phyloP scores from a whole-genome alignment of 2,329 filamentous ascomycete genomes.

The Domatiomyces globalis region DNA sequence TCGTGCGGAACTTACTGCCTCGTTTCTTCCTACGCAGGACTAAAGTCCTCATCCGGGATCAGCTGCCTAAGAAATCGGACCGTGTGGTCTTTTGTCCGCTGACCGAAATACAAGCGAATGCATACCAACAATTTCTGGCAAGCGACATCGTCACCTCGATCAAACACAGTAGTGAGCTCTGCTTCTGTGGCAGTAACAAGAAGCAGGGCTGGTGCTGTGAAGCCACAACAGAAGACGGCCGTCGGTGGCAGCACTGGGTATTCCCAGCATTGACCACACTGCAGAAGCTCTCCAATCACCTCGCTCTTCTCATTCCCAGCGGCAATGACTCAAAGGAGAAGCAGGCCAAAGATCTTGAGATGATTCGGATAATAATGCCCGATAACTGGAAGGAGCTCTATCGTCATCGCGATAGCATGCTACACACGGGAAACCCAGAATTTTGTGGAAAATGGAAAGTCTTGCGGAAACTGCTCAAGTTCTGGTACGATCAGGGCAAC shows the following conservation, averaged over 20 bases:
- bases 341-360: constrained; percentile 61
- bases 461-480: constrained; percentile 67
- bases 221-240: constrained; percentile 42
- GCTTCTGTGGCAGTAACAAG: constrained; percentile 54
- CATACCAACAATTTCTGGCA: constrained; percentile 70
- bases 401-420: constrained; percentile 58
- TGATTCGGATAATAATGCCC: constrained; percentile 61
- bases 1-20: constrained; percentile 77
- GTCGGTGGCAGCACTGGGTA: constrained; percentile 58
- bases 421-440: constrained; percentile 69
- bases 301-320: constrained; percentile 70
- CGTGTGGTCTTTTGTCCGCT: constrained; percentile 89
- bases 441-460: constrained; percentile 98
- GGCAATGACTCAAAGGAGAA: constrained; percentile 53
- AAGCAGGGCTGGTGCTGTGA: constrained; percentile 74
- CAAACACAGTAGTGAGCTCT: constrained; percentile 51
- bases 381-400: constrained; percentile 62
- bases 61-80: constrained; percentile 89
- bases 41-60: constrained; percentile 82
- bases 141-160: constrained; percentile 58
- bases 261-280: constrained; percentile 74
- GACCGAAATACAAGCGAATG: constrained; percentile 63
- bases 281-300: constrained; percentile 81
- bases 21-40: constrained; percentile 82
- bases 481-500: constrained; percentile 81